Base-by-base conservation (phyloP, 257 asterid genomes). In the Gentiana straminea region DNA sequence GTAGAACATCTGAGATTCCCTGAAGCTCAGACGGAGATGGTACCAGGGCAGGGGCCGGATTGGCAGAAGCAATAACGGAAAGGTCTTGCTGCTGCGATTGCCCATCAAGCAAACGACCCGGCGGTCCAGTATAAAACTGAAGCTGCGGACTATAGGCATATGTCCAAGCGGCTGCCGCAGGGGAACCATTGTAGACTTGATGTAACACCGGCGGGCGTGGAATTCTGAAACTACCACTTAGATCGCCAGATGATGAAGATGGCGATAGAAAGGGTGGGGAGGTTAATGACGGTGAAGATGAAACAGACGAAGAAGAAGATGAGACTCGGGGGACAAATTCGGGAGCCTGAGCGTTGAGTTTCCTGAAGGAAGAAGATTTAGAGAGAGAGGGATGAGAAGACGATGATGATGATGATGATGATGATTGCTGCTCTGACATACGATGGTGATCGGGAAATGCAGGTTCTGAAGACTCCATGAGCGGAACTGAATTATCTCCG, bases 261-360 rank as follows among this genome's bases (percentile, higher is more conserved):
- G 64, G 35, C 12, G 69, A 49, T 15, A 65, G 49, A 36, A 62
- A 43, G 3, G 49, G 24, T 4, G 73, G 2, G 9, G 46, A 2
- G 46, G 7, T 41, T 41, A 41, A 55, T 13, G 73, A 56, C 24
- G 70, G 34, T 15, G 64, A 41, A 36, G 73, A 59, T 0, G 79
- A 70, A 51, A 68, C 60, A 5, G 70, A 72, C 0, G 82, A 64
- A 1, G 68, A 70, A 3, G 83, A 49, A 36, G 78, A 45, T 8
- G 79, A 59, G 33, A 43, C 46, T 33, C 94, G 73, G 8, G 95
- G 95, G 11, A 83, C 79, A 78, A 86, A 86, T 33, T 82, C 94
- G 6, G 95, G 94, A 34, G 95, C 95, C 68, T 70, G 62, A 24
- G 95, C 95, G 80, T 76, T 84, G 60, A 86, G 89, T 66, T 73